A percentile compares a stretch with the other conserved stretches of the same genome.
phyloP scores from a whole-genome alignment of 768 basidiomycete genomes.

The Rhodosporidiobolus sp. region DNA sequence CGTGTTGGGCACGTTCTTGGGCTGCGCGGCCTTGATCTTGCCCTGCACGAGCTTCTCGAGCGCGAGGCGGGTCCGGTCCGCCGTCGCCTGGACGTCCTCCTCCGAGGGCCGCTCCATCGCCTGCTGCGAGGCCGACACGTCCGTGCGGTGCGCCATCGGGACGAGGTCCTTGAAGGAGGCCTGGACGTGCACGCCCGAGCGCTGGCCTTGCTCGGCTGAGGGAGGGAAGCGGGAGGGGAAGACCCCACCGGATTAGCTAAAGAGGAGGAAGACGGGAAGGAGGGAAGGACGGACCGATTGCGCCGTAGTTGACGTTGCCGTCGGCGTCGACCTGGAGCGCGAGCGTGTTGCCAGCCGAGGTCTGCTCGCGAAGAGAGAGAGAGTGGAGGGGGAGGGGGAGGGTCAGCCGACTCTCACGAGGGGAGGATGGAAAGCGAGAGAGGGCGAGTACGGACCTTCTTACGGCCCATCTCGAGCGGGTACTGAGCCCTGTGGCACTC shows the following conservation, averaged over 20 bases:
- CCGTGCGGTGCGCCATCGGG: constrained; percentile 81
- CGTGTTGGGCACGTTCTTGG: constrained; percentile 83
- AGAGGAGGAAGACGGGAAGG: background rate
- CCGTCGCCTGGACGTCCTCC: constrained; percentile 83
- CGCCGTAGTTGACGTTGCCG: constrained; percentile 95
- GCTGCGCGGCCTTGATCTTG: constrained; percentile 97
- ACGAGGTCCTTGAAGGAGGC: constrained; percentile 98
- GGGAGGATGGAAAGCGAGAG: background rate
- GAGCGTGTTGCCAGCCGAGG: constrained; percentile 86
- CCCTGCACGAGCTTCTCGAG: constrained; percentile 89
- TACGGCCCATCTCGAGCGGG: constrained; percentile 88
- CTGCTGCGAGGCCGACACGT: constrained; percentile 69
- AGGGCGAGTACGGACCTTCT: constrained; percentile 56
- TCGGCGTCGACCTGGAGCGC: constrained; percentile 95
- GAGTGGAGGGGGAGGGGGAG: background rate
- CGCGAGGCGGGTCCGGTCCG: constrained; percentile 83
- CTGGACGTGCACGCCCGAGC: constrained; percentile 78
- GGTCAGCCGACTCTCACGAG: background rate
- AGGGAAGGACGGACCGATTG: constrained; percentile 55
- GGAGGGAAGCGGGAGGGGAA: background rate
- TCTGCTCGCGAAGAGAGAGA: constrained; percentile 56
- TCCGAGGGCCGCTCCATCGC: constrained; percentile 89
- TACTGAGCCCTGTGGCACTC: constrained; percentile 98
- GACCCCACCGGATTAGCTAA: background rate
- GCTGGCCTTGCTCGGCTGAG: constrained; percentile 82